A percentile compares a stretch with the other conserved stretches of the same genome.
phyloP scores from a whole-genome alignment of 108 stramenopile genomes.

The Cylindrotheca closterium region DNA sequence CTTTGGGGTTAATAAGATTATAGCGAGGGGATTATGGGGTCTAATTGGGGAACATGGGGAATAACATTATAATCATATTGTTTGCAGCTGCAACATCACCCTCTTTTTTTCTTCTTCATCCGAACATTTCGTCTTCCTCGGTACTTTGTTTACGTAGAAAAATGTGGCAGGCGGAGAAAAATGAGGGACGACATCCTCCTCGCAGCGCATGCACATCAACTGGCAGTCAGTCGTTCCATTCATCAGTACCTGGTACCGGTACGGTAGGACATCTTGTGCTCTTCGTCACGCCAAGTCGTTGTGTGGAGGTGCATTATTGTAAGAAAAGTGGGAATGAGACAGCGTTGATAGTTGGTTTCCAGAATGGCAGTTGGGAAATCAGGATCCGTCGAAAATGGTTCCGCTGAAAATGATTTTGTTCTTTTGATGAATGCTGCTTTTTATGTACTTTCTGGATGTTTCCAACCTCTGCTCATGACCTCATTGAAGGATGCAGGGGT shows the following conservation, averaged over 20 bases:
- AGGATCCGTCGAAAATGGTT: not conserved
- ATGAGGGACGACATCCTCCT: not conserved
- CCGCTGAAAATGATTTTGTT: not conserved
- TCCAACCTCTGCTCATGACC: conserved; percentile 73
- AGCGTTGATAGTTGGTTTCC: not conserved
- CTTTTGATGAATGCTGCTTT: conserved; percentile 17
- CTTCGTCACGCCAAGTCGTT: not conserved
- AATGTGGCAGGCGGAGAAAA: not conserved
- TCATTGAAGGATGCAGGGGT: conserved; percentile 50
- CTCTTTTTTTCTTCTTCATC: not conserved
- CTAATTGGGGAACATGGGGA: not conserved
- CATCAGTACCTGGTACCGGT: no score
- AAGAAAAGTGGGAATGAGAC: not conserved
- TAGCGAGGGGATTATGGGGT: no score
- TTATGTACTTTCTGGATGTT: conserved; percentile 71
- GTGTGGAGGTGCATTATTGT: no score
- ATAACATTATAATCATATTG: not conserved
- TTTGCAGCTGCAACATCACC: not conserved
- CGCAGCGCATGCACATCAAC: not conserved
- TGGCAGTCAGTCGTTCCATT: not conserved
- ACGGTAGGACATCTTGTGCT: not conserved
- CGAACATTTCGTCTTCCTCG: not conserved
- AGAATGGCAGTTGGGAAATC: not conserved
- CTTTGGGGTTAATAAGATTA: not conserved
- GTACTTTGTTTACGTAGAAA: not conserved